Conservation (phyloP, 148 eudicot species). For the Diospyros lotus region DNA sequence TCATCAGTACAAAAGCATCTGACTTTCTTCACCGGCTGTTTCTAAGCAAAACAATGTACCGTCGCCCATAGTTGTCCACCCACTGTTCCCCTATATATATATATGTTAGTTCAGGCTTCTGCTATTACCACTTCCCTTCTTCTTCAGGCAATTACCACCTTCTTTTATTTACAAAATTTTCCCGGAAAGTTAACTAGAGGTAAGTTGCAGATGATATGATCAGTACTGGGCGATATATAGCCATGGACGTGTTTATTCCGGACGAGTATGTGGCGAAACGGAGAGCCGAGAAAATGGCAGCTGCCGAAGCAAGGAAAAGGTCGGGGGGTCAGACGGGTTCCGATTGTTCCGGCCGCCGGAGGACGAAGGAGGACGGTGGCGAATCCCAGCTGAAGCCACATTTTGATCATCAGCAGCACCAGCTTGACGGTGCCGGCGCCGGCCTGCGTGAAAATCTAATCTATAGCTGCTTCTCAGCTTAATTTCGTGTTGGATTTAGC, state of each 20-base stretch:
- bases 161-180: neutral
- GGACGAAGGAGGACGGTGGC: neutral
- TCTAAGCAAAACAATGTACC: neutral
- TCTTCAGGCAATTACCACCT: neutral
- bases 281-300: slow-evolving; percentile 27
- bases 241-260: slow-evolving; percentile 36
- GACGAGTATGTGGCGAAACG: slow-evolving; percentile 29
- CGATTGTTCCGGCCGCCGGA: neutral
- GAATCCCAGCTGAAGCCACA: neutral
- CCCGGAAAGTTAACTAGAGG: no score
- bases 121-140: neutral
- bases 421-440: neutral
- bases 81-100: neutral
- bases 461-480: slow-evolving; percentile 10
- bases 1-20: no score
- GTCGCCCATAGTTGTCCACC: slow-evolving; percentile 6
- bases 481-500: neutral
- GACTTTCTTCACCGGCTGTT: no score
- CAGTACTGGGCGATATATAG: no score
- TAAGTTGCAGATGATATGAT: no score
- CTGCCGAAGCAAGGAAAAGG: neutral
- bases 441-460: neutral
- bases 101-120: neutral
- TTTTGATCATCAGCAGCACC: neutral
- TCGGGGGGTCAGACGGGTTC: neutral